phyloP scores from a whole-genome alignment of 208 protist species.

The Acanthamoeba royreba region DNA sequence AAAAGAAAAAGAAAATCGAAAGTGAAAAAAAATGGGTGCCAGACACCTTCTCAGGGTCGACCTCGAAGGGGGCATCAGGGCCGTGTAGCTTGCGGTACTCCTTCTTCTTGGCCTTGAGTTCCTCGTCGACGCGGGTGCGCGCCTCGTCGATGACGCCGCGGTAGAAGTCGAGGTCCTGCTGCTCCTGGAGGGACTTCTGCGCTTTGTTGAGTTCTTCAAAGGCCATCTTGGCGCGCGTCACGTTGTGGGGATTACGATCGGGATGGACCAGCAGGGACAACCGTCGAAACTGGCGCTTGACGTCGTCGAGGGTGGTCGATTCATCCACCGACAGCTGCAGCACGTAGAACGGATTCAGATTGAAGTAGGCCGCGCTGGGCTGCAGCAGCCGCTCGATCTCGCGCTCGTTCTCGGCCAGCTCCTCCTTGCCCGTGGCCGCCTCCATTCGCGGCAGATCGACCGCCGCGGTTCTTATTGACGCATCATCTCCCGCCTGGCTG shows the following conservation, averaged over 20 bases:
- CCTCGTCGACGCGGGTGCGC: neutral
- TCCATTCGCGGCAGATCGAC: neutral
- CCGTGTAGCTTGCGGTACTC: neutral
- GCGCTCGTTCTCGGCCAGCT: neutral
- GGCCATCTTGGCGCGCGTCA: neutral
- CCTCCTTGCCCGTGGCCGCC: neutral
- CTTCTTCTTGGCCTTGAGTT: neutral
- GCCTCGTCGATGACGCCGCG: neutral
- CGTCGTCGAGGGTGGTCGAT: neutral
- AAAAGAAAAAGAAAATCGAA: no score
- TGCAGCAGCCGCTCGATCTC: neutral
- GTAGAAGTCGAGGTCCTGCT: neutral
- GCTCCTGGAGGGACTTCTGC: neutral
- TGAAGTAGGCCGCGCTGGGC: neutral
- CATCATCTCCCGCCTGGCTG: neutral
- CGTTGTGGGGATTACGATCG: neutral
- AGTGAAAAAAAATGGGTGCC: no score
- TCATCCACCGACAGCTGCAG: neutral
- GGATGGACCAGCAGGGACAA: neutral
- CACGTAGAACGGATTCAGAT: constrained; percentile 17
- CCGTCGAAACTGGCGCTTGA: neutral
- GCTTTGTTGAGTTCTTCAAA: constrained; percentile 1
- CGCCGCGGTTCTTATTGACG: neutral
- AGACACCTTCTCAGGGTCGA: neutral
- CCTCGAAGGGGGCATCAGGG: neutral